phyloP scores from a whole-genome alignment of 2,329 filamentous ascomycete species.

The Myriangium duriaei region DNA sequence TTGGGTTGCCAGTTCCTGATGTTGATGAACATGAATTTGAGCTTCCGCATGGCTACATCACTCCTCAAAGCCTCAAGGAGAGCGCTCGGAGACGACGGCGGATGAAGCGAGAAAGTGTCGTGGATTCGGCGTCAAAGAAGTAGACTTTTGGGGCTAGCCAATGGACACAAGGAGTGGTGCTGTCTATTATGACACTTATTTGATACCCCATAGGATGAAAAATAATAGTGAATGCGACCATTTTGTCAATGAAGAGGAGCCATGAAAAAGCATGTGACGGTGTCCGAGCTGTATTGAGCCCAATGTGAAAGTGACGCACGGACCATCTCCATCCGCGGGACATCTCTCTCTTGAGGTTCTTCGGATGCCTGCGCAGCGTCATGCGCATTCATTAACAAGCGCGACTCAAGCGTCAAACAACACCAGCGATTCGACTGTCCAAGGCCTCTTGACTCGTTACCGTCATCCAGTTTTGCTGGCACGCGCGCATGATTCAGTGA shows the following conservation, averaged over 20 bases:
- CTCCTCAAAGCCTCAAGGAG: conserved; percentile 34
- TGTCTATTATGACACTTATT: conserved; percentile 2
- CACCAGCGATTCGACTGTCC: no score
- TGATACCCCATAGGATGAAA: conserved; percentile 8
- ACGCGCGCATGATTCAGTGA: no score
- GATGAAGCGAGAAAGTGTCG: conserved; percentile 40
- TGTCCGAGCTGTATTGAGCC: not conserved
- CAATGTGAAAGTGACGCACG: not conserved
- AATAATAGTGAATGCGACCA: not conserved
- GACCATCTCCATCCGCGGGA: not conserved
- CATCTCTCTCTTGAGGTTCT: not conserved
- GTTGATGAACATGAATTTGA: conserved; percentile 58
- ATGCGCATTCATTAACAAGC: no score
- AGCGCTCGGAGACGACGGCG: conserved; percentile 52
- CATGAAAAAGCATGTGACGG: no score
- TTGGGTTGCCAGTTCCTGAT: conserved; percentile 71
- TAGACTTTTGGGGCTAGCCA: no score
- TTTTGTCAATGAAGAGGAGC: not conserved
- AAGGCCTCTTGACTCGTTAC: no score
- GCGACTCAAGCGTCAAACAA: no score
- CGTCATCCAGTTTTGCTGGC: no score
- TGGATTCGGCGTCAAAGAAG: conserved; percentile 18
- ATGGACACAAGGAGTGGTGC: conserved; percentile 4
- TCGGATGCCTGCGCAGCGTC: not conserved
- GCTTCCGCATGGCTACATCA: conserved; percentile 54